Evolutionary conservation across 495 filamentous ascomycete genomes (phyloP), one percentile per base, ranked within the genome.

Genomic region (Lasiosphaeriaceae sp.): DNA sequence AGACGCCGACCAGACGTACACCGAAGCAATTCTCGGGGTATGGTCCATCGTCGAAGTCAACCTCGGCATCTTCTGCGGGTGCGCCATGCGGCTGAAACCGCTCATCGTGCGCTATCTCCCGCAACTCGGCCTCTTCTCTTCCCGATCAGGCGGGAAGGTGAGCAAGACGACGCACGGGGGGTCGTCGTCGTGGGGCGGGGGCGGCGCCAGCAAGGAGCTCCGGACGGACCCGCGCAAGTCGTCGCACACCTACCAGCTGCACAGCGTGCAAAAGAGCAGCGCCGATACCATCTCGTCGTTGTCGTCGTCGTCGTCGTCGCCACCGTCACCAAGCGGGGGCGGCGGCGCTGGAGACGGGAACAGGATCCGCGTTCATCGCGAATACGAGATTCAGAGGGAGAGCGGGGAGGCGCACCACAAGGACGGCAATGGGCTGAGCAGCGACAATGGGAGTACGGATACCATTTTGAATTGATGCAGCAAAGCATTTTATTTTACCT

Each of bases 41-140:
- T 79, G 75, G 76, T 77, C 76, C 6, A 61, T 62, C 1, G 55
- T 76, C 3, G 74, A 76, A 34, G 62, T 72, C 20, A 71, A 68
- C 57, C 54, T 74, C 7, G 72, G 68, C 11, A 70, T 76, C 22
- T 55, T 72, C 29, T 74, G 72, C 51, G 69, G 68, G 14, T 70
- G 63, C 37, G 59, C 68, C 14, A 60, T 62, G 52, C 45, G 59
- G 1, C 55, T 66, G 19, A 66, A 64, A 57, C 58, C 55, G 31
- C 52, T 66, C 2, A 43, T 66, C 14, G 44, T 46, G 14, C 29
- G 46, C 2, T 61, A 57, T 24, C 47, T 60, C 14, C 63, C 63
- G 8, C 43, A 34, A 29, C 26, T 65, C 19, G 59, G 57, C 50
- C 52, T 58, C 19, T 23, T 31, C 29, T n/a, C 52, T 20, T 56